A percentile compares a stretch with the other conserved stretches of the same genome.
Conservation (phyloP, 306 rosid genomes). For the Gynostemma pentaphyllum region DNA sequence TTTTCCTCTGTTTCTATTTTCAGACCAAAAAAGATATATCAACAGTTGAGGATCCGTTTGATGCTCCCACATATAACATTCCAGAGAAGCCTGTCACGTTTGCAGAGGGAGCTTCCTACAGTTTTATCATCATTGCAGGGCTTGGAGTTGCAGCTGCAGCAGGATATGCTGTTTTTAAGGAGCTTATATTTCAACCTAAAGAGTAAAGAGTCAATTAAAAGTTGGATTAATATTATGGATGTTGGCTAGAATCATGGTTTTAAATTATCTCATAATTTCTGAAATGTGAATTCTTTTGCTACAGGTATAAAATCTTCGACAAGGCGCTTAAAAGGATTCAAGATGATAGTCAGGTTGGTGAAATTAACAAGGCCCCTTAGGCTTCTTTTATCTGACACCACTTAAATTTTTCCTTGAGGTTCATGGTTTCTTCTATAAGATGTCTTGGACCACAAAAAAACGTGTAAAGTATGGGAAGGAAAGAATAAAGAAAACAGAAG, state of each 20-base stretch:
- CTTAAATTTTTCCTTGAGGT: background rate
- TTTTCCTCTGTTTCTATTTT: slow-evolving; percentile 11
- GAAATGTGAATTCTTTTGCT: background rate
- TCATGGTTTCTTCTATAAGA: background rate
- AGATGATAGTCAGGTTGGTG: slow-evolving; percentile 68
- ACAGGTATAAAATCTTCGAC: slow-evolving; percentile 70
- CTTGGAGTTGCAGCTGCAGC: slow-evolving; percentile 82
- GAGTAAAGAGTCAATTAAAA: slow-evolving; percentile 42
- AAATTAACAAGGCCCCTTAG: background rate
- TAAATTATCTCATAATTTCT: background rate
- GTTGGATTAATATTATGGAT: background rate
- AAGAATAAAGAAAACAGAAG: background rate
- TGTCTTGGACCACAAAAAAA: too few species aligned
- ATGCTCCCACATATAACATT: slow-evolving; percentile 79
- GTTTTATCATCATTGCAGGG: slow-evolving; percentile 67
- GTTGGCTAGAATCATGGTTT: background rate
- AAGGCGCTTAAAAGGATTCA: slow-evolving; percentile 84
- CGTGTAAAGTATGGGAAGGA: background rate
- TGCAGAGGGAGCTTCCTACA: slow-evolving; percentile 78
- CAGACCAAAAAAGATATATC: slow-evolving; percentile 73
- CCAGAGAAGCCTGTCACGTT: slow-evolving; percentile 88
- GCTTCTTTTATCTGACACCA: background rate
- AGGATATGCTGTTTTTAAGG: slow-evolving; percentile 86
- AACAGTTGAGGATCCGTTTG: slow-evolving; percentile 76
- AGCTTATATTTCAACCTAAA: slow-evolving; percentile 87